Conservation (phyloP, 768 basidiomycete genomes). For the Termitomyces sp. region DNA sequence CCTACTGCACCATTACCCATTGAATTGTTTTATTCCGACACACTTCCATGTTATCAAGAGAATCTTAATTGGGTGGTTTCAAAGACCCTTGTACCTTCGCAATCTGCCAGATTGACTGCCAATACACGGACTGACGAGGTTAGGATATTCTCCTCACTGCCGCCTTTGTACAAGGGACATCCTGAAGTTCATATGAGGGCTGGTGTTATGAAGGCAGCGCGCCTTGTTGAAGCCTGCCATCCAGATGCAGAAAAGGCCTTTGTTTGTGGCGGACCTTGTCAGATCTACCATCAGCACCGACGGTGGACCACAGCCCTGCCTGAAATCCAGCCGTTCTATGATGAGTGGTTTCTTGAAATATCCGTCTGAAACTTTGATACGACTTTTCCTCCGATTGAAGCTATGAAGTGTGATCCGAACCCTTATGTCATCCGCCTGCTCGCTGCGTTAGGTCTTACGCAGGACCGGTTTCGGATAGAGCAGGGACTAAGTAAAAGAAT, state of each 20-base stretch:
- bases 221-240: slow-evolving; percentile 43
- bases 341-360: too few relatives aligned
- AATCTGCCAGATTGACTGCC: slow-evolving; percentile 42
- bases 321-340: too few relatives aligned
- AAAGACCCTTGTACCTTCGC: slow-evolving; percentile 27
- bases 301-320: too few relatives aligned
- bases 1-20: slow-evolving; percentile 31
- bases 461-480: too few relatives aligned
- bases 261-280: too few relatives aligned
- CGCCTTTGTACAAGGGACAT: slow-evolving; percentile 68
- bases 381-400: slow-evolving; percentile 43
- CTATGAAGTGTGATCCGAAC: slow-evolving; percentile 98
- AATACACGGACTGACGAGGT: slow-evolving; percentile 20
- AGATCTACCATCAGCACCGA: too few relatives aligned
- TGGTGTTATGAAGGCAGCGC: slow-evolving; percentile 63
- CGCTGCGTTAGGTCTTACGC: slow-evolving; percentile 81
- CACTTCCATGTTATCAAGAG: slow-evolving; percentile 17
- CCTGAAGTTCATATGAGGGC: slow-evolving; percentile 70
- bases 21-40: slow-evolving; percentile 24
- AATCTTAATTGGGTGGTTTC: slow-evolving; percentile 52
- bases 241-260: too few relatives aligned
- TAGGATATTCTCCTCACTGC: slow-evolving; percentile 53
- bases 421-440: slow-evolving; percentile 90
- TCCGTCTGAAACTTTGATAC: too few relatives aligned
- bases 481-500: too few relatives aligned